These are phyloP conservation scores for Ogataea saltuana DNA, from an alignment of 805 yeast species.

Conservation along the genomic window DNA sequence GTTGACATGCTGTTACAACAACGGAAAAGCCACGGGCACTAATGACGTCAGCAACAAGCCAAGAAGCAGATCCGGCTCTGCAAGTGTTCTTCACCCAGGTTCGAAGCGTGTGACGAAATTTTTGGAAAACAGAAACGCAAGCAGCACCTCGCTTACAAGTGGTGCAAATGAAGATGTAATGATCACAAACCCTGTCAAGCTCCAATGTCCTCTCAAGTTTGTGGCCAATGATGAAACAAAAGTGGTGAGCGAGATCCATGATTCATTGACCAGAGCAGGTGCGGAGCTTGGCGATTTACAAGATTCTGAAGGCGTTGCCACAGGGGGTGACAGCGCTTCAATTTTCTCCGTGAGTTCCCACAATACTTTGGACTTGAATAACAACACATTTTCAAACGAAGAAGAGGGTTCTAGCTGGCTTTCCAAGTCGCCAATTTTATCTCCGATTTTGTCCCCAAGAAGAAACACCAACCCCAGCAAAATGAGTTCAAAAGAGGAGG, in stretches of 20 bases:
- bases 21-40: conserved; percentile 19
- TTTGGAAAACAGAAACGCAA: conserved; percentile 18
- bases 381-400: conserved; percentile 1
- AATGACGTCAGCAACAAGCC: conserved; percentile 2
- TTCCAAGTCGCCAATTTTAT: conserved; percentile 24
- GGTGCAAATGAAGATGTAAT: conserved; percentile 27
- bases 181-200: conserved; percentile 39
- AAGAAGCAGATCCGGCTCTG: conserved; percentile 25
- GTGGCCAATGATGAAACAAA: conserved; percentile 34
- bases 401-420: conserved; percentile 24
- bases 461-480: conserved; percentile 16
- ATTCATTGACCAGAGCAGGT: conserved; percentile 25
- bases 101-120: conserved; percentile 24
- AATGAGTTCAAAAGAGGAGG: conserved; percentile 20
- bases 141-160: conserved; percentile 4
- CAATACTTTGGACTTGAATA: conserved; percentile 17
- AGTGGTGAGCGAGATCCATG: conserved; percentile 29
- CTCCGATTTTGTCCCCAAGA: conserved; percentile 23
- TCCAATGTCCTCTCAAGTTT: conserved; percentile 38
- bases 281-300: conserved; percentile 27
- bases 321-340: conserved; percentile 26
- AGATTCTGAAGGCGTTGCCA: conserved; percentile 15
- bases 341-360: conserved; percentile 31
- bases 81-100: conserved; percentile 11
- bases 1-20: conserved; percentile 54